Evolutionary conservation across 345 rosid genomes (phyloP).

Genomic region (Salix arbutifolia): DNA sequence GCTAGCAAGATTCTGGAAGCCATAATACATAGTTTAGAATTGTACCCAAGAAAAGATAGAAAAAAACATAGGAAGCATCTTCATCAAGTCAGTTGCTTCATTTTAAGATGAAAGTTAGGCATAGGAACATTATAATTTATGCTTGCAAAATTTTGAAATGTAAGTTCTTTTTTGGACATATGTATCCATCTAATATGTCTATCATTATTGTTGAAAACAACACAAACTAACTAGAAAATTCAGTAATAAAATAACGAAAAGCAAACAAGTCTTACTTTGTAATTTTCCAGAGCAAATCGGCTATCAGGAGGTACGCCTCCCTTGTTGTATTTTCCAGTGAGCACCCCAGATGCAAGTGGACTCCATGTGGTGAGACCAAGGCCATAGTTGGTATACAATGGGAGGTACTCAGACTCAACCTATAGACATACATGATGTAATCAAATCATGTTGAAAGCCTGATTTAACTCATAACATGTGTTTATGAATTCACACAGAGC

Average conservation of each 20-base stretch:
- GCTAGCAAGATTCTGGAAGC: constrained; percentile 74
- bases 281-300: constrained; percentile 90
- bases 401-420: constrained; percentile 92
- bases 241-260: background rate
- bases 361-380: constrained; percentile 98
- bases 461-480: too few species aligned
- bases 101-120: background rate
- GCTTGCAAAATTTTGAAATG: background rate
- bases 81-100: background rate
- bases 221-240: background rate
- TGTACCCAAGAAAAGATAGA: background rate
- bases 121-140: background rate
- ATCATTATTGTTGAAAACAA: background rate
- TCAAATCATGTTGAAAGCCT: too few species aligned
- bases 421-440: constrained; percentile 22
- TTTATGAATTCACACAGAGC: too few species aligned
- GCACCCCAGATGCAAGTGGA: constrained; percentile 97
- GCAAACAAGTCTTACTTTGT: constrained; percentile 45
- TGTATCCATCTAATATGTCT: background rate
- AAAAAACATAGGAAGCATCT: background rate
- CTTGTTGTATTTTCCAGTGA: constrained; percentile 91
- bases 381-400: constrained; percentile 79
- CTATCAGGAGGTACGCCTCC: constrained; percentile 86
- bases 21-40: constrained; percentile 6
- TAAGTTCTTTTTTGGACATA: background rate